phyloP scores from a whole-genome alignment of 257 asterid species.

The Solanum tarapatanum region DNA sequence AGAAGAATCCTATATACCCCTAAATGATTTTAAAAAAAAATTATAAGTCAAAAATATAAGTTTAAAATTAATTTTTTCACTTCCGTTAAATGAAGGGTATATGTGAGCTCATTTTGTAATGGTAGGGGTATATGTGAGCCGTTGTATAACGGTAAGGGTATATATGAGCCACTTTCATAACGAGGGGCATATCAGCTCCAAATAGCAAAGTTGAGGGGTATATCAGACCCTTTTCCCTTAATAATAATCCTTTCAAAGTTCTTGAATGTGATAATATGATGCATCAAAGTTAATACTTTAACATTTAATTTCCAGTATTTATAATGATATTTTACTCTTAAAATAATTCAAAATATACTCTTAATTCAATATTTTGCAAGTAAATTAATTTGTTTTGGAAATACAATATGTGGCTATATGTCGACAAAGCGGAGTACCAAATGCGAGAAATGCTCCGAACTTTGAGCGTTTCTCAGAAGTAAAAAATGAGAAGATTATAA shows the following conservation, averaged over 20 bases:
- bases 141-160: too few species aligned
- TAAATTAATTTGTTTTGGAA: background rate
- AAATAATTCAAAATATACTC: background rate
- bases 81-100: too few species aligned
- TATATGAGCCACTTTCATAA: too few species aligned
- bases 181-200: too few species aligned
- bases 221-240: too few species aligned
- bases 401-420: background rate
- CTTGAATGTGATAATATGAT: background rate
- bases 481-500: background rate
- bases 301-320: background rate
- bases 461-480: background rate
- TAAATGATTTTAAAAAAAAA: too few species aligned
- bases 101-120: too few species aligned
- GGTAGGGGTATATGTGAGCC: too few species aligned
- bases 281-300: background rate
- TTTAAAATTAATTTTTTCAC: too few species aligned
- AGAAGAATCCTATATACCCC: too few species aligned
- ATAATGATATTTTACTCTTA: background rate
- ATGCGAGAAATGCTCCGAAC: background rate
- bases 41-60: too few species aligned
- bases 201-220: too few species aligned
- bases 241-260: background rate
- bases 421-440: background rate
- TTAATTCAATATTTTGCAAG: background rate